These are phyloP conservation scores for Allium fistulosum DNA, from an alignment of 106 monocot species.

Conservation along the genomic window DNA sequence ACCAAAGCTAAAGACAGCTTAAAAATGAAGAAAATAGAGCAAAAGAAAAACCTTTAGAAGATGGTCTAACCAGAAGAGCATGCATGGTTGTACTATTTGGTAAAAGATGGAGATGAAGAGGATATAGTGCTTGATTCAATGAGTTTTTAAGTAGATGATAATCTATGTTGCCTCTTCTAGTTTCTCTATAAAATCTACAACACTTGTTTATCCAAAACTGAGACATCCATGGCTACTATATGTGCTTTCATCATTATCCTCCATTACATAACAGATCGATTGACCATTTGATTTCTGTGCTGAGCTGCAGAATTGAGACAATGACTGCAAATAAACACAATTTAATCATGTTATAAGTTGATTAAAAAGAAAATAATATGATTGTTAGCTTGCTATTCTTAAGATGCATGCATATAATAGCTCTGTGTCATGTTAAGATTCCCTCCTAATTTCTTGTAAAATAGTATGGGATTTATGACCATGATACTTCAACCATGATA, in stretches of 20 bases:
- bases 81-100: slow-evolving; percentile 58
- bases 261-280: slow-evolving; percentile 45
- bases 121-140: slow-evolving; percentile 33
- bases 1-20: too few species aligned
- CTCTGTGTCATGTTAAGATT: too few species aligned
- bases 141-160: slow-evolving; percentile 50
- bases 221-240: slow-evolving; percentile 20
- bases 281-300: slow-evolving; percentile 61
- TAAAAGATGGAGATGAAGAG: slow-evolving; percentile 58
- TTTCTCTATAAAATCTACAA: too few species aligned
- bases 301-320: too few species aligned
- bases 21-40: not conserved
- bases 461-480: too few species aligned
- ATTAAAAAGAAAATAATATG: too few species aligned
- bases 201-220: slow-evolving; percentile 40
- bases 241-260: slow-evolving; percentile 40
- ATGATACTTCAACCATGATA: too few species aligned
- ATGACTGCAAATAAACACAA: too few species aligned
- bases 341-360: too few species aligned
- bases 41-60: slow-evolving; percentile 44
- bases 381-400: too few species aligned
- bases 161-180: slow-evolving; percentile 56
- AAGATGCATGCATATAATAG: too few species aligned
- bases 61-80: slow-evolving; percentile 47
- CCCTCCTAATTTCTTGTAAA: too few species aligned